These are phyloP conservation scores for Trichoderma asperellum DNA, from an alignment of 2,329 filamentous ascomycete species.

Conservation along the genomic window DNA sequence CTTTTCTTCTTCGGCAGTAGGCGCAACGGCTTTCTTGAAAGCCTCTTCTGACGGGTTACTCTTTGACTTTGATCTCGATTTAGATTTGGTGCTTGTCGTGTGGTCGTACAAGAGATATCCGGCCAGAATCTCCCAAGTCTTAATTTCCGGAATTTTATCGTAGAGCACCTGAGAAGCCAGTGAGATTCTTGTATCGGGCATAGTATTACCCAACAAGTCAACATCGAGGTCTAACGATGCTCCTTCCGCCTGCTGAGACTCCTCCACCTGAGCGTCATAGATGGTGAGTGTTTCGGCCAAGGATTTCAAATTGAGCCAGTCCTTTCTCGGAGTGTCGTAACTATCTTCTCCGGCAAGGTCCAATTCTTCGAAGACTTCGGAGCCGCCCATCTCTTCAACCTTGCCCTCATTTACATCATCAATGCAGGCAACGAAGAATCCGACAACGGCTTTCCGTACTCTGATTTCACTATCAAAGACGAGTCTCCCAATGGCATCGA, in stretches of 20 bases:
- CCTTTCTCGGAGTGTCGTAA: constrained; percentile 72
- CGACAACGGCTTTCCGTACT: constrained; percentile 85
- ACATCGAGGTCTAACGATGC: constrained; percentile 52
- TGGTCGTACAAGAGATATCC: constrained; percentile 94
- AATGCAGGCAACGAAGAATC: constrained; percentile 88
- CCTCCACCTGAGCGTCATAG: constrained; percentile 74
- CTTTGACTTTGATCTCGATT: constrained; percentile 55
- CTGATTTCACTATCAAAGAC: constrained; percentile 86
- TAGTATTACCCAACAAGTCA: constrained; percentile 63
- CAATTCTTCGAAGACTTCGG: constrained; percentile 76
- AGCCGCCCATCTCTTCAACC: constrained; percentile 81
- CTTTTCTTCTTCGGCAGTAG: constrained; percentile 76
- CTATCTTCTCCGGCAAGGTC: constrained; percentile 74
- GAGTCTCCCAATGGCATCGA: constrained; percentile 83
- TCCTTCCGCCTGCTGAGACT: constrained; percentile 54
- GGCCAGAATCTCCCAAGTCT: constrained; percentile 84
- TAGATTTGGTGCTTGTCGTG: constrained; percentile 64
- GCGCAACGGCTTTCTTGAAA: constrained; percentile 73
- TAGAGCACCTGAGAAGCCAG: constrained; percentile 85
- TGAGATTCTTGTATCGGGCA: constrained; percentile 79
- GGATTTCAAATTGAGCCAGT: constrained; percentile 92
- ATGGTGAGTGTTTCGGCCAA: constrained; percentile 80
- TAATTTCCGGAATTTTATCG: constrained; percentile 77
- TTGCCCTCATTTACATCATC: constrained; percentile 78
- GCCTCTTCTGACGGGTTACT: constrained; percentile 59